These are phyloP conservation scores for Aspergillus hiratsukae DNA, from an alignment of 2,329 filamentous ascomycete genomes.

Conservation along the genomic window DNA sequence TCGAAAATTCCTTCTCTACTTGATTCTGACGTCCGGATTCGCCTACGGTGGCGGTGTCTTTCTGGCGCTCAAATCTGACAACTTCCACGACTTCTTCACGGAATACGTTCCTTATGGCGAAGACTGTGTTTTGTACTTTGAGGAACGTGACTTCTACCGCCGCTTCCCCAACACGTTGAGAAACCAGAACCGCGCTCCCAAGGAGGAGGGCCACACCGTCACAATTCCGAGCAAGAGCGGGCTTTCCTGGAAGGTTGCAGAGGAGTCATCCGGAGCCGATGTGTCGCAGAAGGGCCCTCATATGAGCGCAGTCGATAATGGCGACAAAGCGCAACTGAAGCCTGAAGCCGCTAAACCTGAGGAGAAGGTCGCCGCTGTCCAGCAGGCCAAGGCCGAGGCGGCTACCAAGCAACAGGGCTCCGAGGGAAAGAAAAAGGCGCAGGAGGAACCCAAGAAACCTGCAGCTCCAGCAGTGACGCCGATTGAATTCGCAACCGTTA, in stretches of 20 bases:
- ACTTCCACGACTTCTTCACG: conserved; percentile 99
- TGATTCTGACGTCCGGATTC: conserved; percentile 70
- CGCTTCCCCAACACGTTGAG: conserved; percentile 62
- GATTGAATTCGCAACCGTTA: conserved; percentile 73
- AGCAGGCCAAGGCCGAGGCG: conserved; percentile 29
- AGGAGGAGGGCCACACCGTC: conserved; percentile 63
- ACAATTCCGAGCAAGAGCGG: conserved; percentile 83
- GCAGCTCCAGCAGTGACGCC: conserved; percentile 52
- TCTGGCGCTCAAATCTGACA: conserved; percentile 90
- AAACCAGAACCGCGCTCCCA: conserved; percentile 41
- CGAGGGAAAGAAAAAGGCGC: conserved; percentile 18
- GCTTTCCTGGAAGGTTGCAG: conserved; percentile 71
- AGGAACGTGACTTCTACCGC: conserved; percentile 89
- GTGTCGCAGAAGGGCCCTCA: conserved; percentile 48
- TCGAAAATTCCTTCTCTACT: conserved; percentile 69
- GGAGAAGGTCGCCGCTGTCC: conserved; percentile 22
- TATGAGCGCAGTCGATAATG: conserved; percentile 38
- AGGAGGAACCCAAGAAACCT: conserved; percentile 36
- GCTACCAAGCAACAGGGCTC: conserved; percentile 26
- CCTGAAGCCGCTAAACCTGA: conserved; percentile 24
- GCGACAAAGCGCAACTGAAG: conserved; percentile 25
- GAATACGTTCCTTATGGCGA: conserved; percentile 94
- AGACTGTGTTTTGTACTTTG: conserved; percentile 88
- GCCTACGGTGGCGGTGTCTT: conserved; percentile 85
- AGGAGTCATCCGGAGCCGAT: conserved; percentile 58